Conservation (phyloP, 1,284 basidiomycete species). For the Tetrapyrgos nigripes region DNA sequence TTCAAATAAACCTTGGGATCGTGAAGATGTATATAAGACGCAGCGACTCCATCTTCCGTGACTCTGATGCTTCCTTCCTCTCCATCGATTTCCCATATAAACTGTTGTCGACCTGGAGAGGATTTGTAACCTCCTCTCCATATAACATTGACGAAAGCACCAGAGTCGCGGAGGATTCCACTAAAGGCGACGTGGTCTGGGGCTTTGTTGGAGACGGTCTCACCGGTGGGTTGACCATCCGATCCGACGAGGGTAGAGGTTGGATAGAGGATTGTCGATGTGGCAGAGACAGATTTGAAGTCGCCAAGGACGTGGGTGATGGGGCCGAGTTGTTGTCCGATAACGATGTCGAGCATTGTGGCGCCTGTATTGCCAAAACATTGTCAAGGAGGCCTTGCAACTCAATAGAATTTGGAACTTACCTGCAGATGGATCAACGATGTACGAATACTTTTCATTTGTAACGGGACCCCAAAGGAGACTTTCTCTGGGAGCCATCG, state of each 20-base stretch:
- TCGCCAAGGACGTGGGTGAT: conserved; percentile 36
- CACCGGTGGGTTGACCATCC: conserved; percentile 29
- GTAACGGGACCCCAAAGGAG: conserved; percentile 27
- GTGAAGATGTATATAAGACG: conserved; percentile 22
- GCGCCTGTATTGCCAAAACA: conserved; percentile 23
- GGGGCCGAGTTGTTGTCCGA: conserved; percentile 36
- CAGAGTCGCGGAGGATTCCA: conserved; percentile 32
- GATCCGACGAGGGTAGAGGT: conserved; percentile 31
- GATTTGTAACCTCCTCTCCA: conserved; percentile 32
- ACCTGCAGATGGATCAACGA: conserved; percentile 18
- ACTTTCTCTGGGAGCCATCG: conserved; percentile 19
- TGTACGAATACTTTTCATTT: conserved; percentile 16
- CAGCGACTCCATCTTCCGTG: conserved; percentile 24
- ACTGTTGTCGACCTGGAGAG: conserved; percentile 24
- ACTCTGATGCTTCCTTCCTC: conserved; percentile 40
- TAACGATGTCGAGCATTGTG: conserved; percentile 31
- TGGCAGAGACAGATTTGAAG: conserved; percentile 36
- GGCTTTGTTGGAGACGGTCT: conserved; percentile 22
- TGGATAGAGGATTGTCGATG: conserved; percentile 30
- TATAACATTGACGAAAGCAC: conserved; percentile 33
- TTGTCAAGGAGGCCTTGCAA: not conserved
- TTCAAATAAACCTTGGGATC: conserved; percentile 34
- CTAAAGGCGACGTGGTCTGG: conserved; percentile 36
- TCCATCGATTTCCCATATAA: conserved; percentile 44
- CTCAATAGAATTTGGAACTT: not conserved